Percentiles rank a stretch among this genome's conserved stretches.
Evolutionary conservation across 2,329 filamentous ascomycete genomes (phyloP).

Genomic region (Cytospora chrysosperma): DNA sequence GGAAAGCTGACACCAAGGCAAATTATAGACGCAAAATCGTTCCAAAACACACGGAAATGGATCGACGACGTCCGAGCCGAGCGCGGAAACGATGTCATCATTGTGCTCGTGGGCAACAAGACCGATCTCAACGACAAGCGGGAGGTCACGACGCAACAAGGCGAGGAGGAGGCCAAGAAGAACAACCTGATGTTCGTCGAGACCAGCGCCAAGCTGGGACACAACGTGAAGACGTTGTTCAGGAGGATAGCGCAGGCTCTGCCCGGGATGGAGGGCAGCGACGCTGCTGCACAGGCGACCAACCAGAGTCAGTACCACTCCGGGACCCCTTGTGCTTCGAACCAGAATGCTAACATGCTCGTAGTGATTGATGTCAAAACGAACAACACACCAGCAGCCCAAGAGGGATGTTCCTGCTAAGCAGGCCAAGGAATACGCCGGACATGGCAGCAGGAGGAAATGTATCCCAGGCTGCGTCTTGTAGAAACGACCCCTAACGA

Average conservation of each 20-base stretch:
- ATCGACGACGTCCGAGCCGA: constrained; percentile 97
- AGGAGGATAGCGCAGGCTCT: constrained; percentile 97
- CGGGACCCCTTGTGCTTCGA: background rate
- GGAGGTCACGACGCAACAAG: constrained; percentile 93
- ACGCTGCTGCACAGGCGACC: constrained; percentile 68
- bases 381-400: constrained; percentile 65
- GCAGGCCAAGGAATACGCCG: constrained; percentile 5
- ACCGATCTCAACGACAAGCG: constrained; percentile 98
- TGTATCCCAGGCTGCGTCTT: constrained; percentile 7
- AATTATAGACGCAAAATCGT: constrained; percentile 77
- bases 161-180: constrained; percentile 97
- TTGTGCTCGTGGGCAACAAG: constrained; percentile 98
- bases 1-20: constrained; percentile 5
- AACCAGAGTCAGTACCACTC: constrained; percentile 67
- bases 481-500: constrained; percentile 21
- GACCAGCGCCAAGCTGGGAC: constrained; percentile 94
- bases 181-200: constrained; percentile 99
- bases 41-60: constrained; percentile 99
- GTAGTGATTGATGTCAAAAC: constrained; percentile 93
- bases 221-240: constrained; percentile 97
- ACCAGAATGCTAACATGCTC: constrained; percentile 30
- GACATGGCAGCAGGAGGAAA: background rate
- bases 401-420: constrained; percentile 73
- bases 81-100: constrained; percentile 97
- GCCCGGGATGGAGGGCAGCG: constrained; percentile 94